phyloP scores from a whole-genome alignment of 129 eudicot species.

The Silybum marianum region DNA sequence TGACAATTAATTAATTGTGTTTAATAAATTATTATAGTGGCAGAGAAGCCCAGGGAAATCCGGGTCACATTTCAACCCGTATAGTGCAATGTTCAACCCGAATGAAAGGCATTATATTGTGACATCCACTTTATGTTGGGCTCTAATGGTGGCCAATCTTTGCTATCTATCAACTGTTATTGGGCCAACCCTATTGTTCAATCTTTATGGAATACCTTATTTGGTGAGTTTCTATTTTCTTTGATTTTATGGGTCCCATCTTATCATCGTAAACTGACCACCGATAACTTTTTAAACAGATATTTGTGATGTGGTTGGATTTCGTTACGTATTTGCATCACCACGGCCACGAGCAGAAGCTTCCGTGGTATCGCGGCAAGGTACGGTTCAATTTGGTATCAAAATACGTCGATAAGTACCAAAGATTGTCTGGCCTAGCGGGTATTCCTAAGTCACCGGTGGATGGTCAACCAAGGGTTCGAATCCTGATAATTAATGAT shows the following conservation, averaged over 20 bases:
- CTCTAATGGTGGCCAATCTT: conserved; percentile 55
- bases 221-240: conserved; percentile 37
- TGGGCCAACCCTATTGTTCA: conserved; percentile 61
- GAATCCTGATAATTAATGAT: too few species aligned
- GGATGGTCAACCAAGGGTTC: too few species aligned
- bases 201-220: conserved; percentile 67
- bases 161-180: conserved; percentile 34
- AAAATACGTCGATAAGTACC: not conserved
- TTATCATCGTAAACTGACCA: not conserved
- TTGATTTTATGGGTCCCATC: not conserved
- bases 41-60: conserved; percentile 72
- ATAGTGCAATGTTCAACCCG: conserved; percentile 57
- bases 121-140: conserved; percentile 79
- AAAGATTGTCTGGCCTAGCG: too few species aligned
- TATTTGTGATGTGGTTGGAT: conserved; percentile 78
- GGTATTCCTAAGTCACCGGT: too few species aligned
- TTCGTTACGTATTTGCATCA: conserved; percentile 75
- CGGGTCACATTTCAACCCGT: conserved; percentile 82
- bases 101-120: conserved; percentile 55
- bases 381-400: conserved; percentile 24
- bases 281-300: conserved; percentile 20
- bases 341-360: conserved; percentile 72
- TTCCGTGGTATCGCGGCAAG: conserved; percentile 93
- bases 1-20: not conserved
- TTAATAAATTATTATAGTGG: conserved; percentile 42